A percentile compares a stretch with the other conserved stretches of the same genome.
phyloP scores from a whole-genome alignment of 805 yeast genomes.

The Suhomyces faveliae region DNA sequence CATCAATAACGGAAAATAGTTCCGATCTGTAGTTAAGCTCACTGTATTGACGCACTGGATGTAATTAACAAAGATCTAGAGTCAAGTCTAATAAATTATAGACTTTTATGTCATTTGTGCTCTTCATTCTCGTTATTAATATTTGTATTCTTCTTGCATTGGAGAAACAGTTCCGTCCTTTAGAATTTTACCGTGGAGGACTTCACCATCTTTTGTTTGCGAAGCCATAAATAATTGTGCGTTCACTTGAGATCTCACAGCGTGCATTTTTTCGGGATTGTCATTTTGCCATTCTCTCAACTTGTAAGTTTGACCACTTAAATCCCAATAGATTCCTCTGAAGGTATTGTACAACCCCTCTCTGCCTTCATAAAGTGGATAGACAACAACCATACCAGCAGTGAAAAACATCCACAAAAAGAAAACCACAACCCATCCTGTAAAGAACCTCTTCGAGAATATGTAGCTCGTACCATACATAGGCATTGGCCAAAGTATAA shows the following conservation, averaged over 20 bases:
- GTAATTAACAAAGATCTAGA: too few species aligned
- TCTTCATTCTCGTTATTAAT: too few species aligned
- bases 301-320: constrained; percentile 71
- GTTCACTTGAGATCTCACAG: constrained; percentile 61
- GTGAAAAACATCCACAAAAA: constrained; percentile 79
- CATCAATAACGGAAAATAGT: too few species aligned
- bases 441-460: constrained; percentile 73
- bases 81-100: too few species aligned
- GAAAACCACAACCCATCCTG: constrained; percentile 85
- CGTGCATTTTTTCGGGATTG: constrained; percentile 75
- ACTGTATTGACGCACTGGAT: too few species aligned
- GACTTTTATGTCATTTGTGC: too few species aligned
- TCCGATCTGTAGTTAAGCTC: too few species aligned
- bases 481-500: constrained; percentile 91
- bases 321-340: constrained; percentile 86
- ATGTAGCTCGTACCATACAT: constrained; percentile 81
- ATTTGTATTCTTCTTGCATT: background rate
- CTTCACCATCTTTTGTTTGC: constrained; percentile 12
- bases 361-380: constrained; percentile 76
- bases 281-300: constrained; percentile 71
- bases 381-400: constrained; percentile 59
- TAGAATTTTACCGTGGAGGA: constrained; percentile 26
- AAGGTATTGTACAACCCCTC: constrained; percentile 58
- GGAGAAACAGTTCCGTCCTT: constrained; percentile 15
- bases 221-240: constrained; percentile 28